Evolutionary conservation across 306 rosid species (phyloP), one percentile per base, ranked within the genome.

Genomic region (Macrotyloma uniflorum): DNA sequence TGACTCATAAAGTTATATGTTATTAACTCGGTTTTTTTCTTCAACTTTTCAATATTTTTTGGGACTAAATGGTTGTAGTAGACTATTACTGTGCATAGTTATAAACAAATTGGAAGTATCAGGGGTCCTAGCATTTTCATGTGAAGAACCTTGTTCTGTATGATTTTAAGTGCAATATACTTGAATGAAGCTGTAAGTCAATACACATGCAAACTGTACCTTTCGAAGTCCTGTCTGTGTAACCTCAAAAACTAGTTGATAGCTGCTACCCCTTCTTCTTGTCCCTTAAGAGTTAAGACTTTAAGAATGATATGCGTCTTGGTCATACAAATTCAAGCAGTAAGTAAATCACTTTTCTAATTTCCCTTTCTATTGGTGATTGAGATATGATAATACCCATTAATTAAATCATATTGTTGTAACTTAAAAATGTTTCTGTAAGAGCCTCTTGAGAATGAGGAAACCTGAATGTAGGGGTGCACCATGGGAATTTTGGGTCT

Each of bases 21-120:
- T 35, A 50, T 47, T 19, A 19, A 80, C 68, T 76, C 16, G 24
- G 43, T 4, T 72, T 61, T 72, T 22, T 68, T 61, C 40, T 19
- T 45, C 66, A 64, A 61, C 50, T 43, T 20, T 33, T 72, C 74
- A 78, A 58, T 64, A 33, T 43, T 15, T 64, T 63, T n/a, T 54
- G 46, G 79, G 74, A 78, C 55, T 80, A 76, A 78, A 80, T 71
- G 62, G 50, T 7, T 46, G 63, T 23, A 38, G 62, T 33, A 19
- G 51, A 42, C 16, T 42, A 13, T 42, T 11, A 42, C 4, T 78
- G 62, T 18, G 73, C 43, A 23, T 38, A 78, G 64, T 49, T 4
- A 5, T 57, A 19, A 78, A 15, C 12, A 73, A n/a, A 19, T 26
- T 26, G 28, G 28, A 26, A 26, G 28, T 26, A 26, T 26, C 28